Evolutionary conservation across 805 yeast genomes (phyloP).

Genomic region (Priceomyces carsonii): DNA sequence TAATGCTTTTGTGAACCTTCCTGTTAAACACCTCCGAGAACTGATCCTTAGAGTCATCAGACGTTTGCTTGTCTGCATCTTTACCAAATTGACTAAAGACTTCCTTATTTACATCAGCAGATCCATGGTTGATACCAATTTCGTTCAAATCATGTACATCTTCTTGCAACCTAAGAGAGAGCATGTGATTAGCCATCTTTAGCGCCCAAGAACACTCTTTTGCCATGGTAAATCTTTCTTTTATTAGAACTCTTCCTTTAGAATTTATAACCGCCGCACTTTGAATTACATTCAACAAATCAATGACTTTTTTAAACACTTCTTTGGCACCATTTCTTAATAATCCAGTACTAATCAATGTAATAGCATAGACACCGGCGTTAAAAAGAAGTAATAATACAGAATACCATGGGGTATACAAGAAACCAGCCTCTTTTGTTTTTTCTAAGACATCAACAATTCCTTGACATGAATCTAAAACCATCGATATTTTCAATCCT

Average conservation of each 20-base stretch:
- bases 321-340: slow-evolving; percentile 22
- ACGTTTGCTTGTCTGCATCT: slow-evolving; percentile 8
- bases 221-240: slow-evolving; percentile 49
- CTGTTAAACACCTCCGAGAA: slow-evolving; percentile 19
- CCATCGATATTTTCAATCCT: slow-evolving; percentile 31
- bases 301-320: slow-evolving; percentile 23
- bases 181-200: slow-evolving; percentile 53
- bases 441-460: slow-evolving; percentile 29
- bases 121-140: slow-evolving; percentile 56
- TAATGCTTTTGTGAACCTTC: slow-evolving; percentile 14
- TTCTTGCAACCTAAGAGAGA: slow-evolving; percentile 45
- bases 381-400: slow-evolving; percentile 45
- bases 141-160: slow-evolving; percentile 35
- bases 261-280: slow-evolving; percentile 32
- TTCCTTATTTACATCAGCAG: slow-evolving; percentile 49
- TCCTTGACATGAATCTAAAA: slow-evolving; percentile 30
- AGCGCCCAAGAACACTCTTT: slow-evolving; percentile 64
- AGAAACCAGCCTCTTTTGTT: slow-evolving; percentile 25
- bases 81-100: slow-evolving; percentile 50
- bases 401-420: slow-evolving; percentile 55
- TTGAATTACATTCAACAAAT: slow-evolving; percentile 21
- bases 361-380: slow-evolving; percentile 42
- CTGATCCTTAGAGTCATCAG: slow-evolving; percentile 13
- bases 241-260: slow-evolving; percentile 29
- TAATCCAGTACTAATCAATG: slow-evolving; percentile 45